A percentile compares a stretch with the other conserved stretches of the same genome.
These are phyloP conservation scores for Lepidopterella palustris DNA, from an alignment of 495 filamentous ascomycete species.

Conservation along the genomic window DNA sequence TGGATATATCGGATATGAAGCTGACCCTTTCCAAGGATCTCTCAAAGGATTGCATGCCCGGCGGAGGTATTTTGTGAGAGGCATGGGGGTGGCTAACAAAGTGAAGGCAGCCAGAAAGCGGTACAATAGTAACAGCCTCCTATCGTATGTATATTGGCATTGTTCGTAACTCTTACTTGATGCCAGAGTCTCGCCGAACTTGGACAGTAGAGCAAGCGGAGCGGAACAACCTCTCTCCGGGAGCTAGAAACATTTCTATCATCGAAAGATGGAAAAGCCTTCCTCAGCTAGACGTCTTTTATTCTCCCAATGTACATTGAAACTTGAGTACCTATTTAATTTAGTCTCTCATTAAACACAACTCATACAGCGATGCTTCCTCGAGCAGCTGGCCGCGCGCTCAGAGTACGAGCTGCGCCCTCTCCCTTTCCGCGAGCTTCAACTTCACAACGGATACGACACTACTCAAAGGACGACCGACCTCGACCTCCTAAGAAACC, in stretches of 20 bases:
- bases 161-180: no score
- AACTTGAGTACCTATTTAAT: constrained; percentile 8
- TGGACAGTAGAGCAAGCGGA: not conserved
- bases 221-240: not conserved
- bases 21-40: constrained; percentile 9
- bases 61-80: constrained; percentile 1
- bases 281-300: not conserved
- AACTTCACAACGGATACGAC: constrained; percentile 30
- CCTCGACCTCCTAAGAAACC: constrained; percentile 36
- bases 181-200: not conserved
- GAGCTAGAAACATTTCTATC: no score
- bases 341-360: not conserved
- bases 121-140: no score
- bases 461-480: constrained; percentile 45
- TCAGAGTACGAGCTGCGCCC: constrained; percentile 13
- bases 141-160: not conserved
- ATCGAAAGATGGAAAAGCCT: constrained; percentile 2
- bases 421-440: constrained; percentile 29
- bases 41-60: constrained; percentile 27
- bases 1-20: not conserved
- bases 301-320: not conserved
- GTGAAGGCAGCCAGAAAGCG: not conserved
- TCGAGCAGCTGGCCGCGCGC: constrained; percentile 25
- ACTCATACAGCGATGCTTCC: constrained; percentile 18
- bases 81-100: constrained; percentile 18